Evolutionary conservation across 306 rosid genomes (phyloP), one percentile per base, ranked within the genome.

Genomic region (Inga oerstediana): DNA sequence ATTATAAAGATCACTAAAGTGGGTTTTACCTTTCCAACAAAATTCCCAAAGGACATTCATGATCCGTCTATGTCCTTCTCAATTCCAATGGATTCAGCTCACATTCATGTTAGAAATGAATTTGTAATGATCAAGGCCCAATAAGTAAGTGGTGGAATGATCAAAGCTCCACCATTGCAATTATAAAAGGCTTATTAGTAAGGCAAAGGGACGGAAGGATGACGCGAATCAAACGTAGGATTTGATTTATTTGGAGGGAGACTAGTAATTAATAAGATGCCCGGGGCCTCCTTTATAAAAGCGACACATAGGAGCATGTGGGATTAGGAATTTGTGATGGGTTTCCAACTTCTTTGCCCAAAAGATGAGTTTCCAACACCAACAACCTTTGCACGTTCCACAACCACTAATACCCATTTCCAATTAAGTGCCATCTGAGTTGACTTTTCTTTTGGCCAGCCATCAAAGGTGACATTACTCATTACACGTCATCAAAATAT

Each of bases 201-300:
- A 49, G 54, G 54, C 19, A 49, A 14, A 14, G 16, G 13, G 54
- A 49, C 54, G 10, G 4, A 72, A 44, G 76, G 41, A 59, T 81
- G 84, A 81, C 84, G 56, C 37, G 62, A 56, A 80, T 22, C 61
- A 41, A 24, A 56, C 71, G 43, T 44, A 16, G 77, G 77, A 10
- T 17, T 73, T 8, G 8, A n/a, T 4, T 4, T 44, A 19, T 30
- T 20, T 12, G 65, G 15, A 22, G 17, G 44, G 22, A 16, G 10
- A 30, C 62, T 27, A 24, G 13, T 4, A 27, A 27, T 10, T 4
- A 27, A 27, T 10, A 27, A 43, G 35, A 34, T 16, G 41, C 12
- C 7, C 2, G 58, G 37, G 9, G 44, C 39, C 39, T 51, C n/a
- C 2, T 39, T 67, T 13, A 5, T 1, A 19, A 27, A 68, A 69